Conservation (phyloP, 106 monocot genomes). For the Allium fistulosum region DNA sequence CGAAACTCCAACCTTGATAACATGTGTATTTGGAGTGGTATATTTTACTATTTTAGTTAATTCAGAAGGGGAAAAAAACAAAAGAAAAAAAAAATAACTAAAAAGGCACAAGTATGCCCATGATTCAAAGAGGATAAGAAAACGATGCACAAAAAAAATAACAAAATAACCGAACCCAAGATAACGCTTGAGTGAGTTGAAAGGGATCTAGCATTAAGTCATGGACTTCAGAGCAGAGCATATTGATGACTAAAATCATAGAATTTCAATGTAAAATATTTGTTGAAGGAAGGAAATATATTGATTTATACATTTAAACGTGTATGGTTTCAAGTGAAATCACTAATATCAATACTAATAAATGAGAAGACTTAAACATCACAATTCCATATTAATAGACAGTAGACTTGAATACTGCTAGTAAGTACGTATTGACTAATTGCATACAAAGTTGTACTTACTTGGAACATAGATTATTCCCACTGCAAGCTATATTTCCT, state of each 20-base stretch:
- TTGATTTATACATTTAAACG: background rate
- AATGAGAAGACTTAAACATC: constrained; percentile 13
- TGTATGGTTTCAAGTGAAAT: constrained; percentile 7
- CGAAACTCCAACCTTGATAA: too few relatives aligned
- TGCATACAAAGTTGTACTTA: background rate
- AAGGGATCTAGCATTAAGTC: too few relatives aligned
- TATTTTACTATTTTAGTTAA: too few relatives aligned
- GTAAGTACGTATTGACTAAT: background rate
- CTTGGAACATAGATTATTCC: background rate
- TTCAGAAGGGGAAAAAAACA: background rate
- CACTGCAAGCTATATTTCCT: background rate
- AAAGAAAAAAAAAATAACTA: background rate
- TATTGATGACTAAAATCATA: too few relatives aligned
- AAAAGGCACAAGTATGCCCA: background rate
- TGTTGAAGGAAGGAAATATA: background rate
- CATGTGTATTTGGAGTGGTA: too few relatives aligned
- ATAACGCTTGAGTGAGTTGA: too few relatives aligned
- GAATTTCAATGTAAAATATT: too few relatives aligned
- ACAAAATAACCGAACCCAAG: too few relatives aligned
- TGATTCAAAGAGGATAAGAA: background rate
- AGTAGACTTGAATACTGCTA: background rate
- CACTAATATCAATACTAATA: constrained; percentile 7
- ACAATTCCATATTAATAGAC: background rate
- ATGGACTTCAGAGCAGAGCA: too few relatives aligned
- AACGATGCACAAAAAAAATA: background rate